Base-by-base conservation (phyloP, 2,329 filamentous ascomycete genomes). In the Pyricularia sp. region DNA sequence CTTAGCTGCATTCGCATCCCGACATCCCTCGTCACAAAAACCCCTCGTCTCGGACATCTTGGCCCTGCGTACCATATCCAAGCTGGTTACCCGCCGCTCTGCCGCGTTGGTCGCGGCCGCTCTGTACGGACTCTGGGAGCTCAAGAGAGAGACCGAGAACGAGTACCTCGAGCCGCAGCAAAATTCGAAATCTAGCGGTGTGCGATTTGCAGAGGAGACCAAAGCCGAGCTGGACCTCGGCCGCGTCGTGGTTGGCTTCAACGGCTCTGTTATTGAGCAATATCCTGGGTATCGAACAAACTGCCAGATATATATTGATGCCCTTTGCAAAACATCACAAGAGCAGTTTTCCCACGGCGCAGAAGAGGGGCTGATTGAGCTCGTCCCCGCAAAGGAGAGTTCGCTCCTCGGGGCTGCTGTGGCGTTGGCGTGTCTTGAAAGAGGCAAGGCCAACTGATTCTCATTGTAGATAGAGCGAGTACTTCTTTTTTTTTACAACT, bases 211-310 rank as follows among this genome's bases (percentile, higher is more conserved):
- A 28, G 79, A 83, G 0, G 84, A 86, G 70, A 81, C 82, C 6
- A 84, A 85, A 71, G 80, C 79, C 1, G 77, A 80, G 63, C 75
- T 84, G 9, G 75, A 76, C 30, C 70, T 75, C 7, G 68, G 72
- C 42, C 79, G 80, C 69, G 88, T 86, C 3, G 83, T 86, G 2
- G 86, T 94, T n/a, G 90, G 90, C 3, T 94, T 90, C 78, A 93
- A 92, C 75, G 92, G 92, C 64, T 91, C 89, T 31, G 90, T 94
- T 66, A 88, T 94, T 67, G 91, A 94, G 78, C 89, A 90, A 73
- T 94, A 94, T 75, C 91, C 92, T 0, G 81, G 82, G 9, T 94
- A 93, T 77, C 81, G 85, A 26, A 78, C 77, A 36, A 82, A 80
- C 61, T 89, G 88, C 74, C 91, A 94, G 76, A 76, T 76, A 6